Percentiles rank a stretch among this genome's conserved stretches.
These are phyloP conservation scores for Didymella sp. DNA, from an alignment of 2,329 filamentous ascomycete species.

Conservation along the genomic window DNA sequence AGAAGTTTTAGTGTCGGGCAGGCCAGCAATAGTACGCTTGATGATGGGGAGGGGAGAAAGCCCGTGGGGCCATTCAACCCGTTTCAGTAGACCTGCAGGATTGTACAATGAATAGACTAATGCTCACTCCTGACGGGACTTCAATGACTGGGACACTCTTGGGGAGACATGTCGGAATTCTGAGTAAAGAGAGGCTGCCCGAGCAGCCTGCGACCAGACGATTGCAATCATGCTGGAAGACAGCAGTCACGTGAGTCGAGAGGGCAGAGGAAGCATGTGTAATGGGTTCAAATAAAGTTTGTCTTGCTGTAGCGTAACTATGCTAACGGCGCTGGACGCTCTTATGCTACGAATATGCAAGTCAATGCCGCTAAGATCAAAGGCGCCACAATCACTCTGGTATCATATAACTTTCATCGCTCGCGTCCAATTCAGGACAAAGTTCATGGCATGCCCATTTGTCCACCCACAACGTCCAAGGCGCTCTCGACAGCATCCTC, in stretches of 20 bases:
- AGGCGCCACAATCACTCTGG: constrained; percentile 4
- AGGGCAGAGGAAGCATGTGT: background rate
- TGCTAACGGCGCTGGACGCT: constrained; percentile 2
- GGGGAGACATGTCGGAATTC: no score
- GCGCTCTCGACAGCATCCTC: constrained; percentile 64
- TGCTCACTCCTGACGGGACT: background rate
- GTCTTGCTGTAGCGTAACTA: constrained; percentile 5
- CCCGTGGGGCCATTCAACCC: constrained; percentile 17
- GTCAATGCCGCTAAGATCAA: constrained; percentile 9
- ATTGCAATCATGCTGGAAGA: background rate
- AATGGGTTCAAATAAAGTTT: no score
- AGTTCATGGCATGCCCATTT: constrained; percentile 27
- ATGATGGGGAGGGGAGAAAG: constrained; percentile 12
- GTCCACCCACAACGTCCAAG: constrained; percentile 58
- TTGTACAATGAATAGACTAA: background rate
- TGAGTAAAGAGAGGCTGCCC: background rate
- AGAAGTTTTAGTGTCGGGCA: constrained; percentile 23
- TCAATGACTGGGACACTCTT: no score
- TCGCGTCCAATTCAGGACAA: background rate
- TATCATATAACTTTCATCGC: constrained; percentile 9
- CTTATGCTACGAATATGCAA: constrained; percentile 7
- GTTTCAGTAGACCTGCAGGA: constrained; percentile 6
- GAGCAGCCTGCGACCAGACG: background rate
- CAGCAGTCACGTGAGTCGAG: background rate
- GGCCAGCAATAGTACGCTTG: constrained; percentile 21